phyloP scores from a whole-genome alignment of 2,329 filamentous ascomycete species.

The Sordariomycetes sp. region DNA sequence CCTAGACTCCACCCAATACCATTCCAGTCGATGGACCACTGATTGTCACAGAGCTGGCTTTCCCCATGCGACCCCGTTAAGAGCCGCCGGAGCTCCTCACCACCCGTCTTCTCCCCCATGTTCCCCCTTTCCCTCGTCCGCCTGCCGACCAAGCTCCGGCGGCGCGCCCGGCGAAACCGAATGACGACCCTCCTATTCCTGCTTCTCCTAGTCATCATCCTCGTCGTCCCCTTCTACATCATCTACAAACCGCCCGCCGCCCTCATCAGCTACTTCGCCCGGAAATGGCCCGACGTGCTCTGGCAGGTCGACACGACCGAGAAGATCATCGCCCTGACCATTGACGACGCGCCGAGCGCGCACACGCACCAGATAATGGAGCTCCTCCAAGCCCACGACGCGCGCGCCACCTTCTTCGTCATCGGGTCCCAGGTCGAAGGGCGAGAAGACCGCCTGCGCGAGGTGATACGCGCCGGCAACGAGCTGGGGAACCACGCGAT shows the following conservation, averaged over 20 bases:
- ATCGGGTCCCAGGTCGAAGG: conserved; percentile 67
- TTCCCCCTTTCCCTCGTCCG: conserved; percentile 37
- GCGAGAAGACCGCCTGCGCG: conserved; percentile 40
- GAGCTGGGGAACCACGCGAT: conserved; percentile 84
- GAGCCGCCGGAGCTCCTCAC: neutral
- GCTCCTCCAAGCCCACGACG: conserved; percentile 53
- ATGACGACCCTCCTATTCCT: conserved; percentile 42
- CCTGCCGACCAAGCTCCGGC: conserved; percentile 44
- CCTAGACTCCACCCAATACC: neutral
- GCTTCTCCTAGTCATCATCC: conserved; percentile 20
- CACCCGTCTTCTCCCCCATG: conserved; percentile 6
- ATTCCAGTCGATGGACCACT: neutral
- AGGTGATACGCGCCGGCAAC: conserved; percentile 50
- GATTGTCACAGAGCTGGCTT: neutral
- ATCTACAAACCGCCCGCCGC: conserved; percentile 73
- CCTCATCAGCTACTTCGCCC: conserved; percentile 60
- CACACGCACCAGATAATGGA: conserved; percentile 62
- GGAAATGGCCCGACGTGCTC: conserved; percentile 67
- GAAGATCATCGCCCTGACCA: conserved; percentile 69
- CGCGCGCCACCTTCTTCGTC: conserved; percentile 77
- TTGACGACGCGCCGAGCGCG: conserved; percentile 74
- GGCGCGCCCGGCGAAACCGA: conserved; percentile 45
- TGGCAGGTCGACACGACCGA: conserved; percentile 52
- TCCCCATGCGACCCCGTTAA: neutral
- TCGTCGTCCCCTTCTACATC: conserved; percentile 44